phyloP scores from a whole-genome alignment of 192 early-diverging fungal species.

The Coemansia sp. region DNA sequence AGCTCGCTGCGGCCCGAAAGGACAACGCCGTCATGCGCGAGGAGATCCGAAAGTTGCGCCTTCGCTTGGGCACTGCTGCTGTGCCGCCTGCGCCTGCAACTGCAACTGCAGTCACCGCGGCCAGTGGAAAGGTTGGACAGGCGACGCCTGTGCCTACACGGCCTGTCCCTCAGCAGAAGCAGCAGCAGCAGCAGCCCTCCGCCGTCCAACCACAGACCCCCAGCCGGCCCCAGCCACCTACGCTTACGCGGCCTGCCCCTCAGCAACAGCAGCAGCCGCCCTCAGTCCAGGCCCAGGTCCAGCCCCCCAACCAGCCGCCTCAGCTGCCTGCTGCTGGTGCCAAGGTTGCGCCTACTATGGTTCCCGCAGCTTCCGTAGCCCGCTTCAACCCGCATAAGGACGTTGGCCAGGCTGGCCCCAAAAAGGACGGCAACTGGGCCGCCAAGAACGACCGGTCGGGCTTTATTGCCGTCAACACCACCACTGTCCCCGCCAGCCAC shows the following conservation, averaged over 20 bases:
- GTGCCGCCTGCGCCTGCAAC: neutral
- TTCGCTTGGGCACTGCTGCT: slow-evolving; percentile 19
- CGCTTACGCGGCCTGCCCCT: too few species aligned
- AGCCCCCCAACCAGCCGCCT: neutral
- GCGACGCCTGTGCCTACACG: neutral
- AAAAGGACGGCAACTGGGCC: slow-evolving; percentile 43
- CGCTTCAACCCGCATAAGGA: slow-evolving; percentile 55
- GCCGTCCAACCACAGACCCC: too few species aligned
- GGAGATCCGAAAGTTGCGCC: slow-evolving; percentile 32
- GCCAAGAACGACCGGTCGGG: slow-evolving; percentile 44
- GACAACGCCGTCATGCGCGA: slow-evolving; percentile 51
- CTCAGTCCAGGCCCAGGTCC: too few species aligned
- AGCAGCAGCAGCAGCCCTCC: too few species aligned
- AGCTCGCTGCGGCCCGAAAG: slow-evolving; percentile 38
- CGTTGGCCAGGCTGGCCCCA: slow-evolving; percentile 30
- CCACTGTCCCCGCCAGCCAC: slow-evolving; percentile 26
- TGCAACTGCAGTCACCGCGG: neutral
- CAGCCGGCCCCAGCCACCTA: too few species aligned
- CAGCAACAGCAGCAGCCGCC: too few species aligned
- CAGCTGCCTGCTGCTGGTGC: slow-evolving; percentile 4
- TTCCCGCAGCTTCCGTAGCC: neutral
- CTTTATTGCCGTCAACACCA: slow-evolving; percentile 45
- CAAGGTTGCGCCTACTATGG: slow-evolving; percentile 13
- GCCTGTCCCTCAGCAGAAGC: neutral
- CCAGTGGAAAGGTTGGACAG: neutral